These are phyloP conservation scores for Clarkia xantiana DNA, from an alignment of 345 rosid species.

Conservation along the genomic window DNA sequence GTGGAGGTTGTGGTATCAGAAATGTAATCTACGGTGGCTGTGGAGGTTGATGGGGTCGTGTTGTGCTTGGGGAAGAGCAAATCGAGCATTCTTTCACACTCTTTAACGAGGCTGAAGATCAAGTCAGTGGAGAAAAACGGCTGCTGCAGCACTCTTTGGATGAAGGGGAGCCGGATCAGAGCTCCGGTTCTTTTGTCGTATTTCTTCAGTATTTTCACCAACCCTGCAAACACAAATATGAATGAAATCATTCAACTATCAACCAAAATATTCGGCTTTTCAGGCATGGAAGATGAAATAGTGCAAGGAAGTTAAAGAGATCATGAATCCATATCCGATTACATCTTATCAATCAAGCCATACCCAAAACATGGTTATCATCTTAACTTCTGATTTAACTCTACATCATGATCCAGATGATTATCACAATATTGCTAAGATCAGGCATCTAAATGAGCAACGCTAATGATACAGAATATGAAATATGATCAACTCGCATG, in stretches of 20 bases:
- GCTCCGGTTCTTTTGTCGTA: constrained; percentile 94
- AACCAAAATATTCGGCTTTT: not conserved
- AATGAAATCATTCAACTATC: not conserved
- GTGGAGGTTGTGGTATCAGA: constrained; percentile 29
- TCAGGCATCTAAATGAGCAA: no score
- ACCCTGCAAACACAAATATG: constrained; percentile 26
- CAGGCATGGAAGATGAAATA: no score
- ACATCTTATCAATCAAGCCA: no score
- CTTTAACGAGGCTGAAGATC: constrained; percentile 67
- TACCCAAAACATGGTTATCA: no score
- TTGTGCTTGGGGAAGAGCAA: constrained; percentile 35
- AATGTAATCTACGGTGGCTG: constrained; percentile 13
- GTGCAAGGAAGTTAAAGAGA: no score
- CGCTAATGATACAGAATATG: no score
- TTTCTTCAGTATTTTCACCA: constrained; percentile 89
- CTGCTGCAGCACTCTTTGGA: constrained; percentile 77
- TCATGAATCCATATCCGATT: no score
- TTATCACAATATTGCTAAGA: no score
- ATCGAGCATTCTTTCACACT: constrained; percentile 75
- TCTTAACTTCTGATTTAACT: no score
- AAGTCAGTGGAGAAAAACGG: constrained; percentile 91
- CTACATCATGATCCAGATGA: no score
- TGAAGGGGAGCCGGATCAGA: constrained; percentile 75
- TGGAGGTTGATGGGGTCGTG: constrained; percentile 15
- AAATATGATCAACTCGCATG: no score